Base-by-base conservation (phyloP, 768 basidiomycete genomes). In the Gautieria morchelliformis region DNA sequence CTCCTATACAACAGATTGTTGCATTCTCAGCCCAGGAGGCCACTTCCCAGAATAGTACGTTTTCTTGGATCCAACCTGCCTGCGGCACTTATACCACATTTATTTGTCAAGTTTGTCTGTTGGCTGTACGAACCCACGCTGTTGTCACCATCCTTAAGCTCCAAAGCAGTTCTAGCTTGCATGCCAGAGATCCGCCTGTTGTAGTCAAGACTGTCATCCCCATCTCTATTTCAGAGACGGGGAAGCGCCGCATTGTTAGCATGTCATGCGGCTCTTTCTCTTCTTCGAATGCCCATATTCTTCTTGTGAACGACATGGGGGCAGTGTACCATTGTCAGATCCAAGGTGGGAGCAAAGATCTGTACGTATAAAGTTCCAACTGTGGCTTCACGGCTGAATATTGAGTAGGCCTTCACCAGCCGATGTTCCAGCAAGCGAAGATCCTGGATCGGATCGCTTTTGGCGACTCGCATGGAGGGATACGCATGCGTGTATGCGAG, bases 1-100 rank as follows among this genome's bases (percentile, higher is more conserved):
- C 87, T 2, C 86, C 88, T 12, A 86, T 91, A 53, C 74, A 75
- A 53, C 88, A 90, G 61, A 71, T 89, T 48, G 67, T 70, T 5
- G 64, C 74, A n/a, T 71, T 74, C 45, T 19, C 32, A 39, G 52
- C 64, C 46, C 53, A 61, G 32, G 52, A 40, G 19, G 42, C 41
- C 22, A 20, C 39, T 42, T 7, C 27, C 22, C 33, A 56, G 35
- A 61, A 37, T 54, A 59, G 65, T 58, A 33, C 46, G 47, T 59
- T 14, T 52, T 15, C 20, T 44, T 44, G n/a, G 42, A 14, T 10
- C 20, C 20, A 22, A 12, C 11, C 3, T 44, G 17, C 42, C 14
- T n/a, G 11, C 8, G 58, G 22, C 27, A 47, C 24, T 22, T 49
- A 63, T 37, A 58, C 68, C 17, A 27, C 35, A 32, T 39, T 40